A percentile compares a stretch with the other conserved stretches of the same genome.
Conservation (phyloP, 805 yeast genomes). For the Spathaspora girioi region DNA sequence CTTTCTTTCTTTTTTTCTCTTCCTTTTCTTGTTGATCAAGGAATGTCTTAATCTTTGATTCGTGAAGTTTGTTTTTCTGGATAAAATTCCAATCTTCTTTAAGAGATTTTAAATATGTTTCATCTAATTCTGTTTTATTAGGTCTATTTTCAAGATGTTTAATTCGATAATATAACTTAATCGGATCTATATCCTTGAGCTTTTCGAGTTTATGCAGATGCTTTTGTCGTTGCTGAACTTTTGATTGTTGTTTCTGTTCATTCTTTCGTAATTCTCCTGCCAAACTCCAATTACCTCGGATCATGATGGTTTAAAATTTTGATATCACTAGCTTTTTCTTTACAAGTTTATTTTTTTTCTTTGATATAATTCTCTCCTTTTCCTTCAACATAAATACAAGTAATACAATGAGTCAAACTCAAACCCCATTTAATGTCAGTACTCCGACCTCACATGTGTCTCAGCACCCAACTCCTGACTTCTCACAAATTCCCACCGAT, state of each 20-base stretch:
- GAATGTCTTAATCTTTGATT: constrained; percentile 22
- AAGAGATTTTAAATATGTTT: constrained; percentile 20
- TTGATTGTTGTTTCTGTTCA: constrained; percentile 32
- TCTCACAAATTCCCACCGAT: constrained; percentile 29
- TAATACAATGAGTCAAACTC: constrained; percentile 4
- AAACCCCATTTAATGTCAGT: constrained; percentile 5
- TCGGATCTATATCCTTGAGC: constrained; percentile 31
- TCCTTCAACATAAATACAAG: not conserved
- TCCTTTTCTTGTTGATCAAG: constrained; percentile 17
- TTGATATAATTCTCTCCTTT: not conserved
- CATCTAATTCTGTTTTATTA: constrained; percentile 14
- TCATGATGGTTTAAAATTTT: constrained; percentile 17
- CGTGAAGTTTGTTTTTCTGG: constrained; percentile 29
- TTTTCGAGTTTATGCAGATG: constrained; percentile 21
- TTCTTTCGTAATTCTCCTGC: constrained; percentile 34
- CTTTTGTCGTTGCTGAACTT: constrained; percentile 36
- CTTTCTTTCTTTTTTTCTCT: constrained; percentile 12
- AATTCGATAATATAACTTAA: constrained; percentile 28
- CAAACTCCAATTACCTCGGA: constrained; percentile 29
- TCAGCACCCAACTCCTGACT: constrained; percentile 9
- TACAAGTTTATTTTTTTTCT: no score
- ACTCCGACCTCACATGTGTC: not conserved
- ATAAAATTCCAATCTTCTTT: constrained; percentile 40
- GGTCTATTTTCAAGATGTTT: constrained; percentile 19
- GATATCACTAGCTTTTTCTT: not conserved